Conservation (phyloP, 208 protist genomes). For the Wallacemonas rigidus region DNA sequence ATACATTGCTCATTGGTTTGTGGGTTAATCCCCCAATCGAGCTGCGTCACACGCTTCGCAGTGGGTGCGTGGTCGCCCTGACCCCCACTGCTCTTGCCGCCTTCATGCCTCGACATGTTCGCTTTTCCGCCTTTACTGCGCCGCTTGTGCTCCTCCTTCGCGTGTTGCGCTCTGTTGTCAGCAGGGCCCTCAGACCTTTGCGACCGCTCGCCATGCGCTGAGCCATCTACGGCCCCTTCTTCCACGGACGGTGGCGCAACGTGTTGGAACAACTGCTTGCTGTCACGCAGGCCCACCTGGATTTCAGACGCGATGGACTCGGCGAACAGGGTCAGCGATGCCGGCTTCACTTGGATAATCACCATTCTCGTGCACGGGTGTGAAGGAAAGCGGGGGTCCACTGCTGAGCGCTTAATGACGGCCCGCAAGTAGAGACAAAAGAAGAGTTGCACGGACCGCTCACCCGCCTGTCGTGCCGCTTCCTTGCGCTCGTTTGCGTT, state of each 20-base stretch:
- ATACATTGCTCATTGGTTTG: conserved; percentile 33
- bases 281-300: conserved; percentile 49
- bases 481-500: conserved; percentile 60
- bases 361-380: conserved; percentile 23
- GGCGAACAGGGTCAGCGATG: conserved; percentile 33
- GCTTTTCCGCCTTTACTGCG: conserved; percentile 37
- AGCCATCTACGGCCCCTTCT: background rate
- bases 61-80: too few relatives aligned
- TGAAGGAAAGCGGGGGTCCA: conserved; percentile 21
- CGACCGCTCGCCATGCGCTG: background rate
- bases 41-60: too few relatives aligned
- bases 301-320: conserved; percentile 54
- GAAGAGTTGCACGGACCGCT: conserved; percentile 63
- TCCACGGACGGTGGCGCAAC: conserved; percentile 13
- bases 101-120: conserved; percentile 16
- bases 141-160: conserved; percentile 24
- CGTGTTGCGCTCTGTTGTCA: conserved; percentile 18
- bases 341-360: conserved; percentile 31
- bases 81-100: background rate
- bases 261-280: conserved; percentile 44
- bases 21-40: conserved; percentile 34
- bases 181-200: background rate
- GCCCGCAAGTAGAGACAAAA: conserved; percentile 82
- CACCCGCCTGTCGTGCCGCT: conserved; percentile 48
- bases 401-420: conserved; percentile 28